Evolutionary conservation across 2,329 filamentous ascomycete species (phyloP), one percentile per base, ranked within the genome.

Genomic region (Stachybotrys elegans): DNA sequence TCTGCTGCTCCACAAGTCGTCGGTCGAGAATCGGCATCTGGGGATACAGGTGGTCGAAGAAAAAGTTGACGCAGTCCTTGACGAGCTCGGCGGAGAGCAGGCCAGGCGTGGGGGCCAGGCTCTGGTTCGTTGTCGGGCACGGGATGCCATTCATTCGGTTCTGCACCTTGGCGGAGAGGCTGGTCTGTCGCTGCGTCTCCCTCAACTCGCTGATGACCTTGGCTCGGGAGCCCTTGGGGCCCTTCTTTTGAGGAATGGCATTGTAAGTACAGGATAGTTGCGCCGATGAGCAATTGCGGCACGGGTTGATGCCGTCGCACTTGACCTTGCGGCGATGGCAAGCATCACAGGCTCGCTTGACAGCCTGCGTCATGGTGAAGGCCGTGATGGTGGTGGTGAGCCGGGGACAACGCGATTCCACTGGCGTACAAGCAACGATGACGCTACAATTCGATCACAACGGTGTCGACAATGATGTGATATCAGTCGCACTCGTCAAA

Each of bases 321-420:
- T 85, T 86, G 60, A 87, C 83, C 64, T 87, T 87, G 62, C 83
- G 79, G 51, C 82, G 80, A 70, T 86, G 83, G 61, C 83, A 87
- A 56, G 82, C 83, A 62, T 87, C 83, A 68, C 83, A 87, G 47
- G 83, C 83, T 58, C 81, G 68, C 57, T 78, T 78, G 40, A 78
- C 73, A 50, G 75, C 73, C 51, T 73, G 71, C 35, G 71, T 65
- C 74, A 74, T 74, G 51, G 55, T 60, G 55, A 43, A 39, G 52
- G 45, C 16, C n/a, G n/a, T n/a, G n/a, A n/a, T n/a, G n/a, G n/a
- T n/a, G n/a, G n/a, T n/a, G n/a, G n/a, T n/a, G n/a, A n/a, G n/a
- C n/a, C n/a, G n/a, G n/a, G n/a, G n/a, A n/a, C n/a, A n/a, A n/a
- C n/a, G n/a, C n/a, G n/a, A n/a, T n/a, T n/a, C n/a, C n/a, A n/a